A percentile compares a stretch with the other conserved stretches of the same genome.
Conservation (phyloP, 306 rosid species). For the Quercus dentata region DNA sequence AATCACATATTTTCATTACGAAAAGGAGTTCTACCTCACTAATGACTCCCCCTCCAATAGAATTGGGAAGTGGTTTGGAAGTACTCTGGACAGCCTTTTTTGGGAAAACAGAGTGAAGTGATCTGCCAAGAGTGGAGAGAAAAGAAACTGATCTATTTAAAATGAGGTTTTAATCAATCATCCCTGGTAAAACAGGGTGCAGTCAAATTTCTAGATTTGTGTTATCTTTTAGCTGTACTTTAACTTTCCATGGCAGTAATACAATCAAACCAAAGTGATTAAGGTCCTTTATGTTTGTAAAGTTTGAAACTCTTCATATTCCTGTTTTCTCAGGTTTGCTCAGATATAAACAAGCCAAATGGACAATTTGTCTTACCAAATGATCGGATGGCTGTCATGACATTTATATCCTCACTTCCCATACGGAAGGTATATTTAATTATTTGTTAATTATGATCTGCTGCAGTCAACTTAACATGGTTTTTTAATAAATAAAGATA, state of each 20-base stretch:
- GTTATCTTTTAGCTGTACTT: not conserved
- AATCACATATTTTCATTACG: too few relatives aligned
- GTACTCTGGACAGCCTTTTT: too few relatives aligned
- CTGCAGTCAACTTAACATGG: not conserved
- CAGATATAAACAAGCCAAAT: slow-evolving; percentile 97
- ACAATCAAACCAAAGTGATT: not conserved
- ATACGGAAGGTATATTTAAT: slow-evolving; percentile 66
- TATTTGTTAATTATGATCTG: slow-evolving; percentile 7
- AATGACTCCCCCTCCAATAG: too few relatives aligned
- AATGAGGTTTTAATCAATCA: too few relatives aligned
- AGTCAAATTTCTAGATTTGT: not conserved
- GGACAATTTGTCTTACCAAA: slow-evolving; percentile 87
- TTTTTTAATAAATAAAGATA: not conserved
- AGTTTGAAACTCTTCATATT: not conserved
- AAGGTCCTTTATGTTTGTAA: not conserved
- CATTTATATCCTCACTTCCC: slow-evolving; percentile 92
- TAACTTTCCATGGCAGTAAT: not conserved
- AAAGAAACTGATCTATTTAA: too few relatives aligned
- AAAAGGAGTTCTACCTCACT: too few relatives aligned
- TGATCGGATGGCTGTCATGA: slow-evolving; percentile 68
- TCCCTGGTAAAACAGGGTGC: too few relatives aligned
- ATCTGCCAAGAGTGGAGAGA: too few relatives aligned
- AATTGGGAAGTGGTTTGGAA: too few relatives aligned
- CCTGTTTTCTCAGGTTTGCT: slow-evolving; percentile 64
- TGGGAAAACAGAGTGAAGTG: too few relatives aligned